Evolutionary conservation across 441 rosid species (phyloP).

Genomic region (Pelargonium cotyledonis): DNA sequence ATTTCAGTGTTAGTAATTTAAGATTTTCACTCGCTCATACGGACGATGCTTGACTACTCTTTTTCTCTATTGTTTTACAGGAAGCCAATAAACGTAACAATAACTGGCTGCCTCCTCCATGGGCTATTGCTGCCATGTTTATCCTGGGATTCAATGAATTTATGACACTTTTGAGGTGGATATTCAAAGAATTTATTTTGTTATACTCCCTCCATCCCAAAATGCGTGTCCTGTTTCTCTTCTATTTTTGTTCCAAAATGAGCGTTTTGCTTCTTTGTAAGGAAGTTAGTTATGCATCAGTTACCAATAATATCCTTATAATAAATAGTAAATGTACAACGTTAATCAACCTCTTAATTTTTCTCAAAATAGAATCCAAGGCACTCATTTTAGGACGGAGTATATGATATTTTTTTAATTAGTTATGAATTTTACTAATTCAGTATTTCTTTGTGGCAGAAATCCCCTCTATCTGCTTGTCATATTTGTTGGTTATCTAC

Average conservation of each 20-base stretch:
- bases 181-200: constrained; percentile 9
- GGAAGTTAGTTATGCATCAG: too few relatives aligned
- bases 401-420: background rate
- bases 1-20: background rate
- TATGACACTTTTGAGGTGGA: constrained; percentile 85
- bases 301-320: too few relatives aligned
- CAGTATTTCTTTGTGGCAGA: constrained; percentile 40
- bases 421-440: constrained; percentile 12
- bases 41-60: background rate
- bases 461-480: constrained; percentile 72
- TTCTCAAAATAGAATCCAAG: too few relatives aligned
- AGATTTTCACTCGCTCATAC: constrained; percentile 2
- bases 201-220: too few relatives aligned
- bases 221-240: too few relatives aligned
- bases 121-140: constrained; percentile 86
- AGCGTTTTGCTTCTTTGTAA: too few relatives aligned
- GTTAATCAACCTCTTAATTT: too few relatives aligned
- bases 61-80: constrained; percentile 36
- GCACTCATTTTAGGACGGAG: too few relatives aligned
- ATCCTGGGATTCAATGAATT: constrained; percentile 94
- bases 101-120: constrained; percentile 99
- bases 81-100: constrained; percentile 87
- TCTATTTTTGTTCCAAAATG: too few relatives aligned
- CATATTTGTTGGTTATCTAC: constrained; percentile 63
- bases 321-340: too few relatives aligned